A percentile compares a stretch with the other conserved stretches of the same genome.
phyloP scores from a whole-genome alignment of 306 rosid genomes.

The Ziziphus jujuba region DNA sequence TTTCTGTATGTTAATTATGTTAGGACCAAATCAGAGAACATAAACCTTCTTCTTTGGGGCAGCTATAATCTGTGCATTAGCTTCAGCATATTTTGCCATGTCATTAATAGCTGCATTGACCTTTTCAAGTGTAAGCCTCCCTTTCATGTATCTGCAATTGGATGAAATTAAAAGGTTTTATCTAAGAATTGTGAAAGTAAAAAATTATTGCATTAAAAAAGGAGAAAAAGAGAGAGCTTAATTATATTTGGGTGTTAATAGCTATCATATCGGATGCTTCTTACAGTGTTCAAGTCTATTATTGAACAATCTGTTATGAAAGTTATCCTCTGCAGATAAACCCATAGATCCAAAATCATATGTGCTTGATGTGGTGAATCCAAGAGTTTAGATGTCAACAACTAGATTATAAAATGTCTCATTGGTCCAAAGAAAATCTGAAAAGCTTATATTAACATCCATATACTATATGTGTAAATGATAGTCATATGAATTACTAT shows the following conservation, averaged over 20 bases:
- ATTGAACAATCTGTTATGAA: too few species aligned
- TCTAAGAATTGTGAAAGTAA: neutral
- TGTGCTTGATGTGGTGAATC: too few species aligned
- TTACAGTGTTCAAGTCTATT: too few species aligned
- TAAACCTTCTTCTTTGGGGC: conserved; percentile 84
- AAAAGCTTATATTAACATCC: neutral
- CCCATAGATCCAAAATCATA: too few species aligned
- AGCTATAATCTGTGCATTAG: conserved; percentile 65
- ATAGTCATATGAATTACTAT: too few species aligned
- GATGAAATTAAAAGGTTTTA: neutral
- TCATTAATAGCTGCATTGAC: conserved; percentile 79
- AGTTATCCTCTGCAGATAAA: too few species aligned
- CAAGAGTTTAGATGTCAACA: neutral
- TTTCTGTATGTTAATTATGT: neutral
- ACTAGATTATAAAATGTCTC: neutral
- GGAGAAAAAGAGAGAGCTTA: too few species aligned
- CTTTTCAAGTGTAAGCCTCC: conserved; percentile 91
- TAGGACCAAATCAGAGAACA: conserved; percentile 22
- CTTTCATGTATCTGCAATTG: conserved; percentile 83
- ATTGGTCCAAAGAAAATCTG: neutral
- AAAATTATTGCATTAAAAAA: neutral
- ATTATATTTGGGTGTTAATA: too few species aligned
- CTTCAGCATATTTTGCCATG: conserved; percentile 85
- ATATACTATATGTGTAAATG: too few species aligned
- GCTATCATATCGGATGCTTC: too few species aligned